Base-by-base conservation (phyloP, 257 asterid genomes). In the Anisodus acutangulus region DNA sequence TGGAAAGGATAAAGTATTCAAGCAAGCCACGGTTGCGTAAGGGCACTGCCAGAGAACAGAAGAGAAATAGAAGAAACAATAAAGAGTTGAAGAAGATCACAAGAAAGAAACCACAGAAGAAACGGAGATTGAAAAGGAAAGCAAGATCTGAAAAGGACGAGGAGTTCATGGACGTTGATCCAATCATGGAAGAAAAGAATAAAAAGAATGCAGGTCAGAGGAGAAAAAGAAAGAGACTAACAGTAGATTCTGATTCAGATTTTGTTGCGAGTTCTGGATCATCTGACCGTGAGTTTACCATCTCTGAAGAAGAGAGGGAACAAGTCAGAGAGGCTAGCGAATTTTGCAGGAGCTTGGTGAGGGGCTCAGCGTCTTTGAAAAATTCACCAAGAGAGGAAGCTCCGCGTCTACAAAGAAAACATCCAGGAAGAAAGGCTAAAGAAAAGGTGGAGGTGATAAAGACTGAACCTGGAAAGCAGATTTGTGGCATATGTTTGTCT, bases 291-390 rank as follows among this genome's bases (percentile, higher is more conserved):
- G 97, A 94, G 8, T 94, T 86, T 88, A 92, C 95, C 12, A 88
- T 92, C 47, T 95, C 98, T 53, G 99, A 95, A 86, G 99, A 95
- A 92, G 99, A 95, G 92, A 93, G 98, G 80, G 95, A 95, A 84
- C 97, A 93, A 87, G 58, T 95, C 85, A 92, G 88, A 89, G 98
- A 95, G 88, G 98, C 97, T 78, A 87, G 47, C 83, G 87, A 83
- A 74, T 84, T 92, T 54, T 92, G 94, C 78, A 86, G 91, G 58
- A 87, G 85, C 84, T 78, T 85, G 67, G 58, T 68, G 89, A 92
- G 94, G 94, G 90, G 86, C 85, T 90, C 93, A 60, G 43, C 53
- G 68, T 87, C 90, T 58, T 84, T 67, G 54, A 87, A 87, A 89
- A 78, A 49, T 80, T 19, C 57, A 31, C 86, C 85, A 78, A 87